These are phyloP conservation scores for Sphaerulina vaccinii DNA, from an alignment of 2,329 filamentous ascomycete genomes.

Conservation along the genomic window DNA sequence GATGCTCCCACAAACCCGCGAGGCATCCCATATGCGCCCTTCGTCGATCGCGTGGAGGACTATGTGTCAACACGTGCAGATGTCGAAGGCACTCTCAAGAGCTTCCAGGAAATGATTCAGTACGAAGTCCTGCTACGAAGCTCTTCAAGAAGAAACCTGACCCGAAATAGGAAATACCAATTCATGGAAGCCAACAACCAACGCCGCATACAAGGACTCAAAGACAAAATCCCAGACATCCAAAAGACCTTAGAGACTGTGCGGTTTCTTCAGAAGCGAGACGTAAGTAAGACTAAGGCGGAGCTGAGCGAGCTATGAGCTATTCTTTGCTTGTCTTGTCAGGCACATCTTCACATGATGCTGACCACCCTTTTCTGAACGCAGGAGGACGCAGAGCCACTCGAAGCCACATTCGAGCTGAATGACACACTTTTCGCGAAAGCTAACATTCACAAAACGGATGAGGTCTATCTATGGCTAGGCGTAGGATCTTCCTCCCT, in stretches of 20 bases:
- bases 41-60: conserved; percentile 85
- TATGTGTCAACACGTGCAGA: conserved; percentile 76
- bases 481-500: conserved; percentile 65
- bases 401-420: conserved; percentile 92
- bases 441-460: conserved; percentile 74
- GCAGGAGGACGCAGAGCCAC: conserved; percentile 58
- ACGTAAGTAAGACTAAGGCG: conserved; percentile 47
- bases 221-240: conserved; percentile 96
- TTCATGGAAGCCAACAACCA: conserved; percentile 98
- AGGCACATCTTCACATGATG: not conserved
- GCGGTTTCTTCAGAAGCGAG: conserved; percentile 73
- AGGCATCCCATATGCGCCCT: conserved; percentile 79
- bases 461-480: conserved; percentile 97
- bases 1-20: conserved; percentile 68
- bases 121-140: conserved; percentile 43
- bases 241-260: conserved; percentile 94
- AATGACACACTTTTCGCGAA: conserved; percentile 95
- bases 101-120: conserved; percentile 93
- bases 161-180: conserved; percentile 80
- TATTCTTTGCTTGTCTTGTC: not conserved
- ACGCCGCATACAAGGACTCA: conserved; percentile 73
- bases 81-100: conserved; percentile 76
- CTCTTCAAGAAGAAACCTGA: not conserved
- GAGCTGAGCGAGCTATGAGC: not conserved
- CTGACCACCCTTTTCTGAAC: not conserved